Evolutionary conservation across 2,329 filamentous ascomycete species (phyloP), one percentile per base, ranked within the genome.

Genomic region (Aspergillus puulaauensis): DNA sequence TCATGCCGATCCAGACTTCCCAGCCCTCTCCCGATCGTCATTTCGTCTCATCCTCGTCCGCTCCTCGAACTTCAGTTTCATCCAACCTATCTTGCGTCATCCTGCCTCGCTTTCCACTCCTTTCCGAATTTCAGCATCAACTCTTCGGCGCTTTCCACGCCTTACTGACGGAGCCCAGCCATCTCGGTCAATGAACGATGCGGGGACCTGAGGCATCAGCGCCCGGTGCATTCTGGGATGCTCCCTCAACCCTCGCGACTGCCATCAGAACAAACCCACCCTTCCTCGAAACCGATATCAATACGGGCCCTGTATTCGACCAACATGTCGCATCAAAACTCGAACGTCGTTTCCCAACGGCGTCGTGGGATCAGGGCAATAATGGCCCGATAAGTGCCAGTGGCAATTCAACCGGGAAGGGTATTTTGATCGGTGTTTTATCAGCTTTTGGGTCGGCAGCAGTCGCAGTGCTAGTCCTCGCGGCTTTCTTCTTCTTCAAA

Each of bases 401-500:
- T 71, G 71, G 68, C 70, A 74, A 76, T 66, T 70, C 73, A 39
- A 86, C 85, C 54, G 86, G 85, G 58, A 87, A 86, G 72, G 93
- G 93, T 74, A 90, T 98, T 69, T 83, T 98, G 75, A 98, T 99
- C 73, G 95, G 93, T 66, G 87, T 99, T 71, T 83, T 97, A 61
- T 96, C 93, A 40, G 96, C 93, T 14, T 93, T 98, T 76, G 93
- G 92, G 61, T 96, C 93, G 40, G 93, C 93, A 45, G 85, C 90
- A 33, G 81, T 97, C 57, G 91, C 96, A 61, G 88, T 90, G 57
- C 74, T 96, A 61, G 81, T 96, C 58, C 87, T 93, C 67, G 81
- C 89, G 54, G 79, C 95, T 70, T 86, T 98, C 72, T 97, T 96
- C 77, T 95, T 97, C 79, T 95, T 98, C 76, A 86, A 90, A 77